Base-by-base conservation (phyloP, 441 rosid species). In the Melianthus villosus region DNA sequence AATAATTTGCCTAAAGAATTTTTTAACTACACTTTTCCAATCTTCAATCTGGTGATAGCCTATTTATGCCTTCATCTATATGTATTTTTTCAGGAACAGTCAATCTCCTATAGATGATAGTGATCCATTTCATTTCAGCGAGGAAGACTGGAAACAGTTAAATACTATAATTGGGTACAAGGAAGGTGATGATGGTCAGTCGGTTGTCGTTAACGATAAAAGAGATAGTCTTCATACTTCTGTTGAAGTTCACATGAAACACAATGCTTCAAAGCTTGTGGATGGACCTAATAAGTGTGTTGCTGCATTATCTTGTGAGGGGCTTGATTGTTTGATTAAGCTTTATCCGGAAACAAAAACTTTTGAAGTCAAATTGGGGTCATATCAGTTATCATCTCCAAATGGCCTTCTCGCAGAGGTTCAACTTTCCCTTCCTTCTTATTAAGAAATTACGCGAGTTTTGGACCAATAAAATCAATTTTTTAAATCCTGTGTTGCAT, bases 331-430 rank as follows among this genome's bases (percentile, higher is more conserved):
- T 70, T 75, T 60, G 31, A 46, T 92, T 50, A 80, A 75, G 67
- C 75, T 92, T 67, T 92, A 77, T 63, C 95, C 93, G 14, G 97
- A 92, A 66, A 69, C 99, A 32, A 82, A 85, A 66, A 63, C 76
- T 19, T 75, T 85, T 61, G 87, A 80, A 56, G 44, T 92, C 60
- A 92, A 75, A 59, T 32, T 92, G 61, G 93, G 92, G 16, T 82
- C 83, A 43, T 85, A 92, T 67, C 80, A 56, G 62, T 69, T 92
- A 65, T 82, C 92, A 61, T 85, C 96, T 0, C 99, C 99, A 22
- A 51, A 67, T 57, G 95, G 97, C 54, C 82, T 72, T 30, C 84
- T 89, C 63, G 99, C 95, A 22, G 74, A 85, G 96, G 99, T 92
- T 35, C 51, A 57, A 35, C 38, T 45, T 26, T 44, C 7, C 9